Base-by-base conservation (phyloP, 1,284 basidiomycete genomes). In the Puccinia triticina region DNA sequence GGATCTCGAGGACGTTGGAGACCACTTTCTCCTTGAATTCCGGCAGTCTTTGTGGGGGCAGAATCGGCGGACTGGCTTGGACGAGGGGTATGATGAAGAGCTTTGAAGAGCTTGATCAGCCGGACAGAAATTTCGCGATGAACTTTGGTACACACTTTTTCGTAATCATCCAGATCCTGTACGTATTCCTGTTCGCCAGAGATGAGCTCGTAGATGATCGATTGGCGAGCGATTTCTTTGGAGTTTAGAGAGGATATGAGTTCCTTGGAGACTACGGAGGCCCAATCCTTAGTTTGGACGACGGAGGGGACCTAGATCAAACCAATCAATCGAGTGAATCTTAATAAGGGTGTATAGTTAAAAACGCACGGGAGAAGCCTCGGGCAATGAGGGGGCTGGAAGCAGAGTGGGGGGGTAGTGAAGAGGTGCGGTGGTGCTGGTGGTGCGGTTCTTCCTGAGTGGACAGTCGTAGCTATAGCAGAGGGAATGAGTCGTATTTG, bases 141-240 rank as follows among this genome's bases (percentile, higher is more conserved):
- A 5, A 32, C 23, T 43, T 61, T 46, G 46, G 16, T 43, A 37
- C 21, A 26, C 29, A 80, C 77, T 53, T 71, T 72, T 72, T 97
- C 94, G 61, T 98, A 90, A 3, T 92, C 90, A 83, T 94, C 92
- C 10, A 99, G 90, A 86, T 99, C 96, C 66, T 92, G 91, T 59
- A 96, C 89, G 86, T 97, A 98, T 85, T 94, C 92, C 85, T 94
- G 92, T 88, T 99, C 96, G 84, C 94, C 93, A 85, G 91, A 91
- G 84, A 99, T 93, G 53, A 96, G 91, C 87, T 96, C 95, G 85
- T 93, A 92, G 80, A 99, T 96, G 85, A 96, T 91, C 59, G 93
- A 92, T 87, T 98, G 97, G 16, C 95, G 91, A 83, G 91, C 92
- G 75, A 94, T 90, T 87, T 98, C 94, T 84, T 90, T 91, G 78